These are phyloP conservation scores for Neopestalotiopsis sp. DNA, from an alignment of 2,329 filamentous ascomycete genomes.

Conservation along the genomic window DNA sequence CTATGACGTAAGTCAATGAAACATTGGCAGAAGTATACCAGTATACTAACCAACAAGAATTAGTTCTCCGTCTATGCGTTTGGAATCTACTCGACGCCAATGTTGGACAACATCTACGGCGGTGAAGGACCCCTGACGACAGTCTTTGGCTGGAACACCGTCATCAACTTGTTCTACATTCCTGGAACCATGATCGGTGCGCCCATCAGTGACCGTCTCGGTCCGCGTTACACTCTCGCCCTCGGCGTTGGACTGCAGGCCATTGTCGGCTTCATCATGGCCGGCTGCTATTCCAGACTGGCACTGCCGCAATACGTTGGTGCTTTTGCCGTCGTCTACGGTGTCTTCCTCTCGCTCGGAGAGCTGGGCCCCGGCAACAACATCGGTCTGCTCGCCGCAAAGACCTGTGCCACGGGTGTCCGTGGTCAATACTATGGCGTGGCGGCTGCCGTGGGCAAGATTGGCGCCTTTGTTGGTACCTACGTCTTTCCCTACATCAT, in stretches of 20 bases:
- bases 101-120: slow-evolving; percentile 70
- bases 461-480: slow-evolving; percentile 84
- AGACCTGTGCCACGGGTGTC: slow-evolving; percentile 88
- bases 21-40: not conserved
- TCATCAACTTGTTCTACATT: slow-evolving; percentile 89
- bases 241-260: slow-evolving; percentile 75
- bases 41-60: slow-evolving; percentile 16
- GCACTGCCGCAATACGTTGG: slow-evolving; percentile 69
- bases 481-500: slow-evolving; percentile 80
- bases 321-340: slow-evolving; percentile 80
- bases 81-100: slow-evolving; percentile 80
- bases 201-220: slow-evolving; percentile 77
- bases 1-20: slow-evolving; percentile 63
- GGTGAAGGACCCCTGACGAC: slow-evolving; percentile 69
- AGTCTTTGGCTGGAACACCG: slow-evolving; percentile 84
- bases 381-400: slow-evolving; percentile 84
- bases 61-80: slow-evolving; percentile 83
- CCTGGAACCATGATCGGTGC: slow-evolving; percentile 82
- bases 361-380: slow-evolving; percentile 90
- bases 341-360: slow-evolving; percentile 76
- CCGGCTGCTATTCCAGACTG: slow-evolving; percentile 76
- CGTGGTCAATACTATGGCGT: slow-evolving; percentile 76
- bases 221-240: slow-evolving; percentile 76
- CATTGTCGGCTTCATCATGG: slow-evolving; percentile 87
- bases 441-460: slow-evolving; percentile 75